Evolutionary conservation across 768 basidiomycete species (phyloP).

Genomic region (Psilocybe azurescens): DNA sequence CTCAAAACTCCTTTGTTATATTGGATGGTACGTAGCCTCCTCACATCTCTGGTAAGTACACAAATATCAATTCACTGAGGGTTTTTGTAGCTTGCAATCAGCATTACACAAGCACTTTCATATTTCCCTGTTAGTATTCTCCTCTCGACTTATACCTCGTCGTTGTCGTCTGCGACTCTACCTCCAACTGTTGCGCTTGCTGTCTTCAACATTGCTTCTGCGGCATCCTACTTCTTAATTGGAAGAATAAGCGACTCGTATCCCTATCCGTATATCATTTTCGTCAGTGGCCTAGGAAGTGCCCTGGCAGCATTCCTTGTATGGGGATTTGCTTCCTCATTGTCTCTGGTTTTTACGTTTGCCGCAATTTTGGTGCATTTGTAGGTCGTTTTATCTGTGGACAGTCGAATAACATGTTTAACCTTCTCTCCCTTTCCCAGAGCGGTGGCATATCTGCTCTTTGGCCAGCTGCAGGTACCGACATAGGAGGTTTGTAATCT

Average conservation of each 20-base stretch:
- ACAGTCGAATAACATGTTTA: neutral
- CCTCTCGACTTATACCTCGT: constrained; percentile 15
- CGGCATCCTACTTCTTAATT: constrained; percentile 9
- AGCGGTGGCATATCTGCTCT: neutral
- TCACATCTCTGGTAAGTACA: neutral
- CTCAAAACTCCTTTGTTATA: neutral
- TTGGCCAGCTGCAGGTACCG: constrained; percentile 2
- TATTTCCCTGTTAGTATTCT: constrained; percentile 18
- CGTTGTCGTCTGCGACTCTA: constrained; percentile 14
- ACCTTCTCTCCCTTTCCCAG: neutral
- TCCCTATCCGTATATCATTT: constrained; percentile 17
- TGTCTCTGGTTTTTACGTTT: constrained; percentile 11
- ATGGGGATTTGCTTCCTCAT: constrained; percentile 17
- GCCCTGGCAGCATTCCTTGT: constrained; percentile 11
- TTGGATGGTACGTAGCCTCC: neutral
- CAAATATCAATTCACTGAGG: neutral
- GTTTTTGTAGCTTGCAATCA: constrained; percentile 4
- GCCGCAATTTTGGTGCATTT: constrained; percentile 14
- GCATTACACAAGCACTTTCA: constrained; percentile 6
- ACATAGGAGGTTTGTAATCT: neutral
- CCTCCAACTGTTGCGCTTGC: constrained; percentile 15
- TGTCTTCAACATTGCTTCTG: constrained; percentile 11
- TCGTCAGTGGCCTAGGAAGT: constrained; percentile 14
- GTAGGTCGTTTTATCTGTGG: neutral
- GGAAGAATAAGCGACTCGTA: constrained; percentile 14